Base-by-base conservation (phyloP, 202 grass and related monocot genomes). In the Dendrocalamus latiflorus region DNA sequence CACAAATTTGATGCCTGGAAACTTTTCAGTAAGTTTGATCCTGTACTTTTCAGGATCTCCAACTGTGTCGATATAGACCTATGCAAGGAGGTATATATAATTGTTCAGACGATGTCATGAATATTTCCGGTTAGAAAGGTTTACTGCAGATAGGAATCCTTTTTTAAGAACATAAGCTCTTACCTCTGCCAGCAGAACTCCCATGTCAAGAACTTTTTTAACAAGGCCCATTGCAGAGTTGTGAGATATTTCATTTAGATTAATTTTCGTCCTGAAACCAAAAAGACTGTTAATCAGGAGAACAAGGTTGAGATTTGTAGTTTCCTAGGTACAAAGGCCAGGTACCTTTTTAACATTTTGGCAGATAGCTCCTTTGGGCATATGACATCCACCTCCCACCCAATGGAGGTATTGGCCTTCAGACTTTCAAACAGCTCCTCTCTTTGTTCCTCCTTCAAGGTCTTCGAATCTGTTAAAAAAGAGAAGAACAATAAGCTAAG, bases 211-310 rank as follows among this genome's bases (percentile, higher is more conserved):
- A 63, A 84, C 83, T 73, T 86, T 98, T 58, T 62, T 89, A 68
- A 95, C 88, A 34, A 98, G 95, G 15, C 92, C 87, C 72, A 98
- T 98, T 43, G 95, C 95, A 77, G 95, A 98, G 65, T 91, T 95
- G 84, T 94, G 95, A 36, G 90, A 98, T 88, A 98, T 98, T 78
- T 94, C 95, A 78, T 98, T 98, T 22, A 98, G 77, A 87, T 98
- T 98, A 74, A 98, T 45, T 88, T 98, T 98, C 4, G 76, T 71
- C 78, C 95, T 98, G 90, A 73, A 72, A 74, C 53, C 73, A 51
- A 72, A 41, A 15, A 56, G 17, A 59, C 3, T 26, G 45, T 62
- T 67, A 86, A 68, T 62, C 15, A 8, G 25, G 11, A 49, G 18
- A 37, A 72, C 13, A 83, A 69, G 13, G 18, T 72, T 51, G 64